Evolutionary conservation across 1,139 yeast species (phyloP).

Genomic region (Scheffersomyces lignicola): DNA sequence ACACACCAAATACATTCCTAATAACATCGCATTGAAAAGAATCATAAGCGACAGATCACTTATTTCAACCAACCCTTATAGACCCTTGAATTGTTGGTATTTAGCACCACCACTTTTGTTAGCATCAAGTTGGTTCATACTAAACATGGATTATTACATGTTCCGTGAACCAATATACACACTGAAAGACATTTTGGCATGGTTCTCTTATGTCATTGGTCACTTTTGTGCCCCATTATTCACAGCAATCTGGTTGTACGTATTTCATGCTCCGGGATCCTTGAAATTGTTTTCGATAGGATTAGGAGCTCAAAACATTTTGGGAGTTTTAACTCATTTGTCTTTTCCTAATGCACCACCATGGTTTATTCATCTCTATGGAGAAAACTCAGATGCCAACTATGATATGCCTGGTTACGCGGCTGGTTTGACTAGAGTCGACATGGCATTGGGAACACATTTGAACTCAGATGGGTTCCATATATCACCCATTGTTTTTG

Average conservation of each 20-base stretch:
- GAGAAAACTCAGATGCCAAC: constrained; percentile 51
- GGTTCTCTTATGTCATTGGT: constrained; percentile 60
- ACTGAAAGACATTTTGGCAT: constrained; percentile 54
- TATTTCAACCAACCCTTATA: constrained; percentile 9
- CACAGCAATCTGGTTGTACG: constrained; percentile 61
- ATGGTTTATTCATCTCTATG: constrained; percentile 65
- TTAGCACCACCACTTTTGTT: constrained; percentile 30
- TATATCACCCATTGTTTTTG: constrained; percentile 67
- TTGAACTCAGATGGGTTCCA: constrained; percentile 63
- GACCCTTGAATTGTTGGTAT: constrained; percentile 23
- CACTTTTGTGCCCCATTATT: constrained; percentile 64
- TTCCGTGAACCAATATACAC: constrained; percentile 29
- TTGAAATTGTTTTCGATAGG: constrained; percentile 51
- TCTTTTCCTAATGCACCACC: constrained; percentile 70
- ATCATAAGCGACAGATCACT: neutral
- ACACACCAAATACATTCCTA: neutral
- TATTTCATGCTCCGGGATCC: constrained; percentile 67
- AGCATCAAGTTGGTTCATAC: constrained; percentile 35
- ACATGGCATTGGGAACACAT: constrained; percentile 61
- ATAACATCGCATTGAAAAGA: neutral
- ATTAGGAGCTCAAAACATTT: constrained; percentile 58
- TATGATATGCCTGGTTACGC: constrained; percentile 69
- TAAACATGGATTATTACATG: constrained; percentile 37
- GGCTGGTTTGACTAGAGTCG: constrained; percentile 68
- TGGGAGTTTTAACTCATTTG: constrained; percentile 61